Conservation (phyloP, 2,329 filamentous ascomycete species). For the Cucurbitaria berberidis region DNA sequence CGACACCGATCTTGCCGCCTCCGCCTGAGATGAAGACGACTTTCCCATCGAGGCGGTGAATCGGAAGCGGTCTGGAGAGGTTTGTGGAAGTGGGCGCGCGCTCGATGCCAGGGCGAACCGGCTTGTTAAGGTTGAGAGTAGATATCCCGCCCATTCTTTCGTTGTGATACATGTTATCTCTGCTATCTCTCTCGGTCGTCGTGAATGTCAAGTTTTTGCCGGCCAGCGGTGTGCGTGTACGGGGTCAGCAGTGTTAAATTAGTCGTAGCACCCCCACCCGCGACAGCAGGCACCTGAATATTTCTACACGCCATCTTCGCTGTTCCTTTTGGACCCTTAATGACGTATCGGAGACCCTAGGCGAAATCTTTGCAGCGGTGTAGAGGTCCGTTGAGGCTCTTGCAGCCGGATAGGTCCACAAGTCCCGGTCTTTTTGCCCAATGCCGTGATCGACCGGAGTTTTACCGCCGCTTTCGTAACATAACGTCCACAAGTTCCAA, state of each 20-base stretch:
- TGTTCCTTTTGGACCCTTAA: conserved; percentile 21
- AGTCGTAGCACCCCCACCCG: not conserved
- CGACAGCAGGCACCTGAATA: not conserved
- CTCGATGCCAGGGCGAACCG: conserved; percentile 30
- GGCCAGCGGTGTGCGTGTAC: conserved; percentile 17
- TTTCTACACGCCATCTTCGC: conserved; percentile 7
- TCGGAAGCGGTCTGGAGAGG: conserved; percentile 34
- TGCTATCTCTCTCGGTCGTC: conserved; percentile 5
- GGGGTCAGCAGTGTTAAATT: not conserved
- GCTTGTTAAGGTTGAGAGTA: conserved; percentile 33
- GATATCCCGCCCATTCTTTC: conserved; percentile 27
- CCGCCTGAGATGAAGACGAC: conserved; percentile 45
- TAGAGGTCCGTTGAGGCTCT: conserved; percentile 30
- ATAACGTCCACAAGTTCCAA: conserved; percentile 14
- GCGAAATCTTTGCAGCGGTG: conserved; percentile 35
- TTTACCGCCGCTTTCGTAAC: conserved; percentile 16
- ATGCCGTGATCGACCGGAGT: conserved; percentile 24
- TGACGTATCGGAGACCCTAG: conserved; percentile 37
- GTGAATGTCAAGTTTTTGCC: conserved; percentile 2
- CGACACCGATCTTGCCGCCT: conserved; percentile 42
- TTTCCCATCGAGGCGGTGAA: conserved; percentile 39
- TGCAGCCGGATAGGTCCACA: conserved; percentile 27
- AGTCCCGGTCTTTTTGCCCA: conserved; percentile 24
- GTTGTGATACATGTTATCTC: conserved; percentile 4
- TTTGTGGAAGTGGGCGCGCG: conserved; percentile 36